phyloP scores from a whole-genome alignment of 2,329 filamentous ascomycete genomes.

The Diaporthe humulicola region DNA sequence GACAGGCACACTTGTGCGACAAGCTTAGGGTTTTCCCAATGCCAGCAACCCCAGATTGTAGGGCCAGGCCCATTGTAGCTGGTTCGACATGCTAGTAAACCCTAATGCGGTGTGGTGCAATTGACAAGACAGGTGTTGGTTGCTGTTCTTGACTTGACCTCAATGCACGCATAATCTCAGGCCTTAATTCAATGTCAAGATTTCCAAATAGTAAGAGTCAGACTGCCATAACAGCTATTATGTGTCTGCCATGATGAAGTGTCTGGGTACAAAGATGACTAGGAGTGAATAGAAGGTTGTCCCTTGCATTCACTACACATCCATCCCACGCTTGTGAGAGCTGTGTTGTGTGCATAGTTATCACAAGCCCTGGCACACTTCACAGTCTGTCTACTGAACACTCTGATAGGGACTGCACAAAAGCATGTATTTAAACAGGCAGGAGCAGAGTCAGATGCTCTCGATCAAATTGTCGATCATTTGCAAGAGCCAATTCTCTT shows the following conservation, averaged over 20 bases:
- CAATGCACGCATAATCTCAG: background rate
- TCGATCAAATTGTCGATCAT: background rate
- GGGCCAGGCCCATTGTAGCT: background rate
- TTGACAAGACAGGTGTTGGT: background rate
- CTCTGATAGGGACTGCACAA: background rate
- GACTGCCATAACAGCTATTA: background rate
- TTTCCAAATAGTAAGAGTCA: background rate
- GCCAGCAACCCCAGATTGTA: background rate
- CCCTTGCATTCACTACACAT: background rate
- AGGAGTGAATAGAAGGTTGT: background rate
- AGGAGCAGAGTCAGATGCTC: too few species aligned
- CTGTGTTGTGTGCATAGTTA: too few species aligned
- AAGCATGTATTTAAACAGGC: background rate
- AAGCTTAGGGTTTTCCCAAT: background rate
- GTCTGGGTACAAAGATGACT: background rate
- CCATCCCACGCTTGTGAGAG: background rate
- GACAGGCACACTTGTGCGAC: slow-evolving; percentile 20
- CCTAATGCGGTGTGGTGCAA: background rate
- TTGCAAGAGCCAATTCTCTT: too few species aligned
- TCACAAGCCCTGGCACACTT: background rate
- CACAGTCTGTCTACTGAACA: background rate
- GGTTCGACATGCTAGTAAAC: background rate
- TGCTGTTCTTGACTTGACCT: too few species aligned
- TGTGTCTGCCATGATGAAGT: background rate
- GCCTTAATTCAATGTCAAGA: background rate